Percentiles rank a stretch among this genome's conserved stretches.
Conservation (phyloP, 1,139 yeast species). For the Pichia sp. region DNA sequence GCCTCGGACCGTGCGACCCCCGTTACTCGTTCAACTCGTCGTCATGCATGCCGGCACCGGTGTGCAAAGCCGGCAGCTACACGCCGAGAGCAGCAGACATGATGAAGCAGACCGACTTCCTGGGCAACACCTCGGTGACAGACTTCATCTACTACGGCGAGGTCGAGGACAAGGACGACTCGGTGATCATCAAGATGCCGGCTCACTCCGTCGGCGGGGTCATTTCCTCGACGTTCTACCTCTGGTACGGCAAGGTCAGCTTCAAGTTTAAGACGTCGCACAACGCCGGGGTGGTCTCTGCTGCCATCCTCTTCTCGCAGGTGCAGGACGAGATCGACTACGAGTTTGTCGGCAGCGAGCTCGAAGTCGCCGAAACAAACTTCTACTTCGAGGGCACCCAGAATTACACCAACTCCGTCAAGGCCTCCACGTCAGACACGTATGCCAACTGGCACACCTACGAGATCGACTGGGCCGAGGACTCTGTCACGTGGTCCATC, state of each 20-base stretch:
- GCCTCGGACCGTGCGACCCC: constrained; percentile 82
- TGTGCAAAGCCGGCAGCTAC: constrained; percentile 29
- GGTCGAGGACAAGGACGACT: constrained; percentile 50
- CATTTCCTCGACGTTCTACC: constrained; percentile 68
- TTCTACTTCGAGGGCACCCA: constrained; percentile 71
- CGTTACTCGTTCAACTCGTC: constrained; percentile 54
- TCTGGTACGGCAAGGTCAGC: constrained; percentile 84
- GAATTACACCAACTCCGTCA: constrained; percentile 58
- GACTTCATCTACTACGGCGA: constrained; percentile 79
- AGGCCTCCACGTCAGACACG: constrained; percentile 48
- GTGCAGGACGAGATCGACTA: constrained; percentile 82
- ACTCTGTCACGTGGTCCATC: constrained; percentile 63
- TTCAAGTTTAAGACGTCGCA: constrained; percentile 71
- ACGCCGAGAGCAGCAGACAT: constrained; percentile 36
- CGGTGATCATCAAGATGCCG: constrained; percentile 71
- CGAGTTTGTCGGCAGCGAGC: constrained; percentile 76
- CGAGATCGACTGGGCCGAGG: constrained; percentile 80
- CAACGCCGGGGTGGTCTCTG: constrained; percentile 76
- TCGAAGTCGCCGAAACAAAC: constrained; percentile 66
- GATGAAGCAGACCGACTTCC: constrained; percentile 43
- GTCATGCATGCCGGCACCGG: constrained; percentile 63
- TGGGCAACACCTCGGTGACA: constrained; percentile 64
- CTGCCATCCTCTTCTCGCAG: constrained; percentile 79
- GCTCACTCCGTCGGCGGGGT: constrained; percentile 75
- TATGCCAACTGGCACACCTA: constrained; percentile 70